Evolutionary conservation across 2,329 filamentous ascomycete genomes (phyloP), one percentile per base, ranked within the genome.

Genomic region (Sporothrix phasma): DNA sequence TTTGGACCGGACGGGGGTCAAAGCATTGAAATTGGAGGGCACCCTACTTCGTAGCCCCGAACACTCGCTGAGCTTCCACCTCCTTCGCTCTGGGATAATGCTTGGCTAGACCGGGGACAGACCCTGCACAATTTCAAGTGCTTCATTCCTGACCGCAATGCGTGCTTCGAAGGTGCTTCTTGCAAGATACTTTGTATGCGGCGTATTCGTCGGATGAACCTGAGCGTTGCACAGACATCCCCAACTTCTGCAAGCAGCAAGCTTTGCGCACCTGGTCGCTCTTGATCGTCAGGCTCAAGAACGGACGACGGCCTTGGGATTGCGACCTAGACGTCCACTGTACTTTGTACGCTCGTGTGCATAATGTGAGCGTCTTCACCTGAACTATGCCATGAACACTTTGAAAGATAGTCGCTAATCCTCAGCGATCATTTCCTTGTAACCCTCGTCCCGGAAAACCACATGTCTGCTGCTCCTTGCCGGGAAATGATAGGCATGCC

Each of bases 1-100:
- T 63, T 54, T 54, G 61, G 49, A 46, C 3, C 5, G 2, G 61
- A 29, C 45, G 34, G 60, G 60, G 60, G 45, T 62, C 29, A 22
- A 45, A 10, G 49, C 61, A 54, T 56, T 54, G 39, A 63, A 56
- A 63, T 54, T 63, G 39, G 39, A 56, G 22, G 39, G 24, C 22
- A 53, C n/a, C 37, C 49, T 62, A 31, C 22, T 8, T 24, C 46
- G n/a, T n/a, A n/a, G n/a, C n/a, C n/a, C n/a, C n/a, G n/a, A n/a
- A n/a, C n/a, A n/a, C n/a, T n/a, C n/a, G n/a, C n/a, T n/a, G n/a
- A n/a, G n/a, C n/a, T n/a, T n/a, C n/a, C n/a, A n/a, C n/a, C n/a
- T n/a, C n/a, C n/a, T n/a, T n/a, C n/a, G n/a, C n/a, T n/a, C n/a
- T n/a, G n/a, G n/a, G n/a, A n/a, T n/a, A n/a, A n/a, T n/a, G n/a